phyloP scores from a whole-genome alignment of 2,329 filamentous ascomycete species.

The Cadophora sp. region DNA sequence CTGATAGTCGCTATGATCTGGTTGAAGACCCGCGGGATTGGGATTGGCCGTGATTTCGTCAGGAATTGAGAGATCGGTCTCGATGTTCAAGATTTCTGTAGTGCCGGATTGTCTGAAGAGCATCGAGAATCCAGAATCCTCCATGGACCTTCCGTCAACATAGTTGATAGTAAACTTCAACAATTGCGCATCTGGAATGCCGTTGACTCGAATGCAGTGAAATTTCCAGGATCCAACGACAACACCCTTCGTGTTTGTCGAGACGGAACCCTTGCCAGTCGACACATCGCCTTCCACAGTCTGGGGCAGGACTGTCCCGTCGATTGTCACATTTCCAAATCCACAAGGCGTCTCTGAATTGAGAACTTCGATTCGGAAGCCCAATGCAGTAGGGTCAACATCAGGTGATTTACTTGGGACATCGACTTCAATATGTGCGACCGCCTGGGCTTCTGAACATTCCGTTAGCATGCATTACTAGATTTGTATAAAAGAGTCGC shows the following conservation, averaged over 20 bases:
- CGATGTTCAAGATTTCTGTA: conserved; percentile 52
- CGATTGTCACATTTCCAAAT: conserved; percentile 54
- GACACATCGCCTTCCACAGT: conserved; percentile 41
- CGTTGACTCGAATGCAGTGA: conserved; percentile 52
- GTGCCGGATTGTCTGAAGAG: conserved; percentile 53
- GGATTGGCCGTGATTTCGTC: conserved; percentile 34
- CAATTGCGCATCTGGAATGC: conserved; percentile 50
- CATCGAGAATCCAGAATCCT: conserved; percentile 50
- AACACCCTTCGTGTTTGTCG: conserved; percentile 47
- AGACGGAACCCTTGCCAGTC: conserved; percentile 51
- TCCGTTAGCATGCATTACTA: background rate
- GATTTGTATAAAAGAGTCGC: background rate
- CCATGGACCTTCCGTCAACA: conserved; percentile 50
- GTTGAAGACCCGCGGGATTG: conserved; percentile 31
- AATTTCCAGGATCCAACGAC: conserved; percentile 56
- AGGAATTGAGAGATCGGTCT: conserved; percentile 48
- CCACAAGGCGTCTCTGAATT: conserved; percentile 55
- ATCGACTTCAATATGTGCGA: conserved; percentile 32
- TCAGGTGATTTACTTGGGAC: conserved; percentile 36
- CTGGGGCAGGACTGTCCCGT: conserved; percentile 52
- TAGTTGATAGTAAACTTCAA: conserved; percentile 53
- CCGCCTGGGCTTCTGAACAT: conserved; percentile 23
- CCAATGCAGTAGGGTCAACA: conserved; percentile 24
- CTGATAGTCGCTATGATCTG: conserved; percentile 28
- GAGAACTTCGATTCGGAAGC: conserved; percentile 52